Conservation (phyloP, 2,329 filamentous ascomycete genomes). For the Beauveria varroae region DNA sequence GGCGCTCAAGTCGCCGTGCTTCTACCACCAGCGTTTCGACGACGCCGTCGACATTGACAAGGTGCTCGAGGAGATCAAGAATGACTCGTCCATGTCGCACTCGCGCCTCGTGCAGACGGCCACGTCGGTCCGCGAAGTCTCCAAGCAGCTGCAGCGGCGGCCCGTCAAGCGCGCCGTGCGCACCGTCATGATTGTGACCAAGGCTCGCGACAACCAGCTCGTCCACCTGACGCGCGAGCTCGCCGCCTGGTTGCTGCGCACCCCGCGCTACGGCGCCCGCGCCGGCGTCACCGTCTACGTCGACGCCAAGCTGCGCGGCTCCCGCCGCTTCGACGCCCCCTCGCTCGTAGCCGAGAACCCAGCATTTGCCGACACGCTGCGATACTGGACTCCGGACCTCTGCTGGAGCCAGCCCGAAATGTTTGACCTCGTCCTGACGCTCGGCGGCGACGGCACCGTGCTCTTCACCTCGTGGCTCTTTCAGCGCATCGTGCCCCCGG, state of each 20-base stretch:
- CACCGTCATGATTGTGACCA: constrained; percentile 98
- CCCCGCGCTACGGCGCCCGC: constrained; percentile 81
- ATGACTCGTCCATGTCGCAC: constrained; percentile 84
- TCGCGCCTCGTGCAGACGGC: constrained; percentile 92
- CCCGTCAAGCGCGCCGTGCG: constrained; percentile 87
- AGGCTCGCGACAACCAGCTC: constrained; percentile 89
- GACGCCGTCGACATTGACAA: constrained; percentile 92
- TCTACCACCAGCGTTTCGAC: constrained; percentile 95
- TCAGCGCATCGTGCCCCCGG: constrained; percentile 78
- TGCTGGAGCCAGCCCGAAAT: constrained; percentile 92
- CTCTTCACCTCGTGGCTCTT: constrained; percentile 90
- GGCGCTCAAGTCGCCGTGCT: constrained; percentile 81
- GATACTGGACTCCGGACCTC: constrained; percentile 93
- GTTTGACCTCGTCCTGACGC: constrained; percentile 87
- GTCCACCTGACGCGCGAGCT: constrained; percentile 85
- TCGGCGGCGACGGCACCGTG: constrained; percentile 81
- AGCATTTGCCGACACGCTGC: constrained; percentile 74
- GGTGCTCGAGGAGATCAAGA: constrained; percentile 88
- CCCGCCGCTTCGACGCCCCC: constrained; percentile 76
- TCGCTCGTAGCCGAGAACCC: constrained; percentile 66
- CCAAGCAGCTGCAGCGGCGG: constrained; percentile 84
- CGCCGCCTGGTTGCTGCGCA: constrained; percentile 78
- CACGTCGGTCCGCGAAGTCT: constrained; percentile 89
- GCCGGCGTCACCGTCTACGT: constrained; percentile 96
- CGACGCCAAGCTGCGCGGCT: constrained; percentile 86